Evolutionary conservation across 441 rosid genomes (phyloP).

Genomic region (Adansonia rubrostipa): DNA sequence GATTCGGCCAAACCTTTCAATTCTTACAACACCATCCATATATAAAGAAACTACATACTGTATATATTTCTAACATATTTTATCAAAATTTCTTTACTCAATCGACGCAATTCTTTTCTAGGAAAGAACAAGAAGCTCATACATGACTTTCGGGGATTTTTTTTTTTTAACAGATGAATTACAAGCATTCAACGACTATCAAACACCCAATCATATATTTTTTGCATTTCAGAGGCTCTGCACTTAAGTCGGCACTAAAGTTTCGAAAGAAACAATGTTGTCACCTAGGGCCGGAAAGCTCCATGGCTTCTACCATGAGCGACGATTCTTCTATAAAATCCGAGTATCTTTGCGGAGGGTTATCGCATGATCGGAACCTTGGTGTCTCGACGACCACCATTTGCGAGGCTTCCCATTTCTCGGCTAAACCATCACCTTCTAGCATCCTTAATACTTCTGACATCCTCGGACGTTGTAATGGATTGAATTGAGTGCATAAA

Average conservation of each 20-base stretch:
- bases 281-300: slow-evolving; percentile 93
- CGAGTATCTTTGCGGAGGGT: slow-evolving; percentile 48
- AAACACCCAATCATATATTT: slow-evolving; percentile 28
- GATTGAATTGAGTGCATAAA: slow-evolving; percentile 79
- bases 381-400: slow-evolving; percentile 47
- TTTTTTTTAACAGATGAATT: slow-evolving; percentile 50
- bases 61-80: background rate
- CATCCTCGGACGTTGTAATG: slow-evolving; percentile 79
- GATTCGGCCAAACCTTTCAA: no score
- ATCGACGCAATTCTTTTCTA: background rate
- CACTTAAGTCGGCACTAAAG: slow-evolving; percentile 12
- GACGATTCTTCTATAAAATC: slow-evolving; percentile 85
- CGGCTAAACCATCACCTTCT: slow-evolving; percentile 86
- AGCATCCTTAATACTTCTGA: slow-evolving; percentile 79
- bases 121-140: slow-evolving; percentile 35
- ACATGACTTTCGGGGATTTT: slow-evolving; percentile 29
- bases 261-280: background rate
- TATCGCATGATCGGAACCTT: slow-evolving; percentile 44
- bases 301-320: slow-evolving; percentile 83
- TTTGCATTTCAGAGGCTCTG: slow-evolving; percentile 31
- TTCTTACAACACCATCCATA: background rate
- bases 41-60: background rate
- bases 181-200: slow-evolving; percentile 42
- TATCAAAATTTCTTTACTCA: background rate
- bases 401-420: slow-evolving; percentile 82